Evolutionary conservation across 345 rosid genomes (phyloP).

Genomic region (Raphanus raphanistrum): DNA sequence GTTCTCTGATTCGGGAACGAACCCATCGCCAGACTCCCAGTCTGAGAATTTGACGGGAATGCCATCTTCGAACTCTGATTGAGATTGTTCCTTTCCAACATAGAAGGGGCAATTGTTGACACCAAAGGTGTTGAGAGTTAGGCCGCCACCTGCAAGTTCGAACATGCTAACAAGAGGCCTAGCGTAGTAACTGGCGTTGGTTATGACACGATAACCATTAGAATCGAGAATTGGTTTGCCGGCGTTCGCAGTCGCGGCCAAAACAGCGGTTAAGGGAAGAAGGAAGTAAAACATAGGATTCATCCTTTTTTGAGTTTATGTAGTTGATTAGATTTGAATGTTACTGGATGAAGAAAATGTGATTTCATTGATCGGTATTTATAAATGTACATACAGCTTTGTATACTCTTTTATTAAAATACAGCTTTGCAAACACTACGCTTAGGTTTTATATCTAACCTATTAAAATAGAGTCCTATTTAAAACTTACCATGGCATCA

Average conservation of each 20-base stretch:
- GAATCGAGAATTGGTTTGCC: slow-evolving; percentile 18
- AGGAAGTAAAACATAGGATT: slow-evolving; percentile 23
- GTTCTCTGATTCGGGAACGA: slow-evolving; percentile 20
- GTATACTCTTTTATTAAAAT: too few species aligned
- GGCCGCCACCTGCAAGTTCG: too few species aligned
- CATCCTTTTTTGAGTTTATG: background rate
- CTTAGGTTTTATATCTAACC: background rate
- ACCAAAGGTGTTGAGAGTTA: slow-evolving; percentile 3
- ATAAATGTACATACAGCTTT: background rate
- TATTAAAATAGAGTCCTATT: too few species aligned
- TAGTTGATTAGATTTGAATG: background rate
- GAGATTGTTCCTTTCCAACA: slow-evolving; percentile 24
- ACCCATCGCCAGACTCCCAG: slow-evolving; percentile 1
- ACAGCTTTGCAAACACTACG: background rate
- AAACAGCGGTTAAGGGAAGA: slow-evolving; percentile 15
- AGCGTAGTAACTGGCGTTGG: slow-evolving; percentile 24
- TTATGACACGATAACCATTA: slow-evolving; percentile 8
- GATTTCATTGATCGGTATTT: background rate
- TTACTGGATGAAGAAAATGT: slow-evolving; percentile 3
- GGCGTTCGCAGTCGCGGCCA: background rate
- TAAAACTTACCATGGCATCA: too few species aligned
- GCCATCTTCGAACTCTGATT: slow-evolving; percentile 21
- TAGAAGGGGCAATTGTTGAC: slow-evolving; percentile 1
- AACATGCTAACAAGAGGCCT: too few species aligned
- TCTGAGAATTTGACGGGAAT: slow-evolving; percentile 34